phyloP scores from a whole-genome alignment of 2,329 filamentous ascomycete genomes.

The Ophiostoma ulmi region DNA sequence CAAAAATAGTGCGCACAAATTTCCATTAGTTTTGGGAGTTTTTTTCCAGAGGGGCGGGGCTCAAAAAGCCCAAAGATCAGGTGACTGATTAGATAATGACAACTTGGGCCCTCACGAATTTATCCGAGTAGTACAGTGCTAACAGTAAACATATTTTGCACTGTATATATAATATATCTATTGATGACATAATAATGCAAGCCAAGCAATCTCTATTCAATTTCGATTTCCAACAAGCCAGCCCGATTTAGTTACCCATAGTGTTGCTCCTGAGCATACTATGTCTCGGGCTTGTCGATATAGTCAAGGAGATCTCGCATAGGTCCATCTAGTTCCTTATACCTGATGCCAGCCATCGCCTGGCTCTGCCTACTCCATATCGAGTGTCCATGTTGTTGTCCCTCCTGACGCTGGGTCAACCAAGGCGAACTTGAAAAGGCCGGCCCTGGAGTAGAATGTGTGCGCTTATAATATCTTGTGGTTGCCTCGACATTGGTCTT shows the following conservation, averaged over 20 bases:
- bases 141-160: not conserved
- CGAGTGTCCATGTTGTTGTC: no score
- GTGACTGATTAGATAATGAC: constrained; percentile 17
- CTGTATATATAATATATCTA: not conserved
- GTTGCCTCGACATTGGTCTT: not conserved
- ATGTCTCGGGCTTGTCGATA: constrained; percentile 15
- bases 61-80: constrained; percentile 17
- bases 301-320: constrained; percentile 5
- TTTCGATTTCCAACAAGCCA: not conserved
- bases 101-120: not conserved
- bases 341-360: not conserved
- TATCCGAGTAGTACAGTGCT: constrained; percentile 1
- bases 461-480: not conserved
- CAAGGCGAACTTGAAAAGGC: not conserved
- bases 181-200: not conserved
- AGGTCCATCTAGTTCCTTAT: not conserved
- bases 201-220: not conserved
- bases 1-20: constrained; percentile 28
- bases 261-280: not conserved
- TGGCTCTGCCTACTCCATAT: not conserved
- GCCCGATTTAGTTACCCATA: not conserved
- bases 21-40: not conserved
- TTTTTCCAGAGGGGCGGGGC: constrained; percentile 24
- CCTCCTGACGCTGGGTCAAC: not conserved
- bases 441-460: not conserved